phyloP scores from a whole-genome alignment of 495 filamentous ascomycete species.

The Talaromyces nanjingensis region DNA sequence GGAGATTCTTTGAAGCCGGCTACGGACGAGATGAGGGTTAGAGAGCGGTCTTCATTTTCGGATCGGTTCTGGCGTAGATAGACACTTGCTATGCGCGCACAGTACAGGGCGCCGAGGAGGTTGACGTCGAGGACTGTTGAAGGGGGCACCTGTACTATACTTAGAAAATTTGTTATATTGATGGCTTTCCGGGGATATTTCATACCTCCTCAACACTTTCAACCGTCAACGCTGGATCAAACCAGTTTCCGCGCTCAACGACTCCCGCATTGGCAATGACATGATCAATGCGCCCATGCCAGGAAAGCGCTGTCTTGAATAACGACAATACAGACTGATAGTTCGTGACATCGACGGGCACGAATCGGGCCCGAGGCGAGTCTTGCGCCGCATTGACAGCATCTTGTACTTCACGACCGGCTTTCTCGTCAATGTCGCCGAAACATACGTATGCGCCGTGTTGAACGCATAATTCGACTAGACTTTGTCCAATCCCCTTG shows the following conservation, averaged over 20 bases:
- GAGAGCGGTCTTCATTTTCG: constrained; percentile 29
- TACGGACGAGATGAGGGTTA: constrained; percentile 36
- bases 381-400: neutral
- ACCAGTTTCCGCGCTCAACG: neutral
- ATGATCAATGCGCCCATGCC: neutral
- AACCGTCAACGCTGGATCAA: neutral
- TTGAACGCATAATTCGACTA: neutral
- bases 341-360: neutral
- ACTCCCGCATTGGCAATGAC: neutral
- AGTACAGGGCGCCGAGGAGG: neutral
- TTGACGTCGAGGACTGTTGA: neutral
- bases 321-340: neutral
- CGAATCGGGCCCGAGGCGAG: neutral
- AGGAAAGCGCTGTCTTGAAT: neutral
- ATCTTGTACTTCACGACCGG: neutral
- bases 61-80: neutral
- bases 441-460: neutral
- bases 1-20: constrained; percentile 43
- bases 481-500: neutral
- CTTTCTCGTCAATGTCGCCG: neutral
- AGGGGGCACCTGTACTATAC: neutral
- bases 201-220: neutral
- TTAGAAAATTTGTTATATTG: neutral
- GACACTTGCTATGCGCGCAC: neutral
- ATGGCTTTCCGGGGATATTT: neutral